Evolutionary conservation across 805 yeast genomes (phyloP), one percentile per base, ranked within the genome.

Genomic region (Ogataea trehaloabstinens): DNA sequence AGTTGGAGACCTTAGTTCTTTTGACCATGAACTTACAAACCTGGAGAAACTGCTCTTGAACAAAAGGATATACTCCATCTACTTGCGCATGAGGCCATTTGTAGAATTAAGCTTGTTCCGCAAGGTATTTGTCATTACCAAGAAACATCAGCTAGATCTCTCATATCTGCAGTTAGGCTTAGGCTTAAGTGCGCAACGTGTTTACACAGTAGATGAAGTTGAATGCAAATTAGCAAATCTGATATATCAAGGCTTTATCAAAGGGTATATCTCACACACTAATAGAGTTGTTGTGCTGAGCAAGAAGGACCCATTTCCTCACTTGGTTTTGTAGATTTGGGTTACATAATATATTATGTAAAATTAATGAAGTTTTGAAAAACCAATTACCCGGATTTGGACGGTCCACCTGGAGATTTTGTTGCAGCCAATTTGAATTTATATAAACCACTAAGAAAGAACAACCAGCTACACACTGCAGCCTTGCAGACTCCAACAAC

Each of bases 181-280:
- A 25, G 29, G 16, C 13, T 15, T 42, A 31, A 53, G 55, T 34
- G 30, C 50, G 6, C 48, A 45, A 5, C 39, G 52, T 12, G 45
- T 44, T 5, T 52, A 53, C 37, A 37, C 60, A 12, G 49, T 66
- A 12, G 86, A 80, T 52, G 80, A 76, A 40, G 65, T 80, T 4
- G 96, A 89, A 60, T 80, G 91, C 42, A 60, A 73, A 8, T 47
- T 87, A 17, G 89, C 95, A 0, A 76, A 73, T 38, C 62, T 84
- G 52, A 85, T 89, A 15, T 68, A 70, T 36, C 63, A 64, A 35
- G 82, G 82, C 6, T 64, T 59, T 40, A 65, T 88, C 33, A 87
- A 84, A 60, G 96, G 96, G 0, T 89, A 89, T 58, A 60, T 89
- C 12, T 84, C 95, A 4, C 93, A 87, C 55, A 73, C 80, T 3